Percentiles rank a stretch among this genome's conserved stretches.
These are phyloP conservation scores for Castanopsis chinensis DNA, from an alignment of 306 rosid genomes.

Conservation along the genomic window DNA sequence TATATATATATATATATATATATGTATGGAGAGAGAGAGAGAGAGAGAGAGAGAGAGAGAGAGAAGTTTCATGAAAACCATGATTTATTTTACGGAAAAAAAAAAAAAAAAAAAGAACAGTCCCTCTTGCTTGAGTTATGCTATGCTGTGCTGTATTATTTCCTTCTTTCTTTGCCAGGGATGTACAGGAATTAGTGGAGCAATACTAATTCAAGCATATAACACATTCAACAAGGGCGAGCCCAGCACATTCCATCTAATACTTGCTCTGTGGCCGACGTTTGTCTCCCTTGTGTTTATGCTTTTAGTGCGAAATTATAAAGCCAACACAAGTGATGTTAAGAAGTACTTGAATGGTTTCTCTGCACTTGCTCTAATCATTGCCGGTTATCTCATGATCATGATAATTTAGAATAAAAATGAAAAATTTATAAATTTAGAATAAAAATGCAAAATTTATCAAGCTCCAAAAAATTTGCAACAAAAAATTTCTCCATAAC, in stretches of 20 bases:
- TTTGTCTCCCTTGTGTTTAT: conserved; percentile 41
- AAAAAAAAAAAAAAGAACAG: too few relatives aligned
- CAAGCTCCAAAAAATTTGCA: too few relatives aligned
- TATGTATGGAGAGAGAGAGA: too few relatives aligned
- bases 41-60: too few relatives aligned
- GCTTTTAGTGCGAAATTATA: conserved; percentile 61
- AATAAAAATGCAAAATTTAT: too few relatives aligned
- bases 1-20: too few relatives aligned
- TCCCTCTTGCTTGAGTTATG: background rate
- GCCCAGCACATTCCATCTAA: conserved; percentile 57
- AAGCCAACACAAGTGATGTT: conserved; percentile 32
- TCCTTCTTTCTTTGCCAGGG: too few relatives aligned
- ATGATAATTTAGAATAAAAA: conserved; percentile 41
- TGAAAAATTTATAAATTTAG: too few relatives aligned
- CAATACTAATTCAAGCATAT: conserved; percentile 69
- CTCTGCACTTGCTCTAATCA: conserved; percentile 51
- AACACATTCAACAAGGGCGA: conserved; percentile 51
- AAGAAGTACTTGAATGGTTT: conserved; percentile 65
- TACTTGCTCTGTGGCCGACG: conserved; percentile 70
- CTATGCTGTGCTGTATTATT: too few relatives aligned
- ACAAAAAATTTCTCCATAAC: too few relatives aligned
- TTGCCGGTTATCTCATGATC: conserved; percentile 68
- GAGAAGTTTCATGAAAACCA: background rate
- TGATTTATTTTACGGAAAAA: too few relatives aligned
- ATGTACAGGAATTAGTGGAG: conserved; percentile 55